Base-by-base conservation (phyloP, 2,329 filamentous ascomycete genomes). In the Arthrobotrys sinensis region DNA sequence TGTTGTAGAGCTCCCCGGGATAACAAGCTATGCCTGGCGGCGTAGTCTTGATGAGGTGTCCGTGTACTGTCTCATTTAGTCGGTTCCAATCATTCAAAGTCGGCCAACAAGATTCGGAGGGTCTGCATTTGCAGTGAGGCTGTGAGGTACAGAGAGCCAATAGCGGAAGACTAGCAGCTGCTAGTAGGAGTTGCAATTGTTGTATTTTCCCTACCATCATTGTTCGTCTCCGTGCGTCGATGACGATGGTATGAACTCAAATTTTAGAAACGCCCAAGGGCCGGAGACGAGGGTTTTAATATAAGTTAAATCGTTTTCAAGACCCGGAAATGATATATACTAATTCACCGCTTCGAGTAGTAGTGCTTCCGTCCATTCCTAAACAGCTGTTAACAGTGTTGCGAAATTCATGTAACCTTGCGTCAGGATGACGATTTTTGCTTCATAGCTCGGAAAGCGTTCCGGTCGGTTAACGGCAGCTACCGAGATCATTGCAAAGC, bases 61-160 rank as follows among this genome's bases (percentile, higher is more conserved):
- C 88, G 21, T 84, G 83, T 1, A 90, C 83, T 0, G 88, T 86
- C 12, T 81, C 67, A 80, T 91, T 90, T 64, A 91, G 85, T 0
- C 81, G 68, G 5, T 83, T 80, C 89, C 89, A 91, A 4, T 83
- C 82, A 0, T 80, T 53, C 0, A 80, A 21, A 0, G 83, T 82
- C 0, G 89, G 89, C 88, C 89, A 91, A 81, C 85, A 86, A 0
- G 79, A n/a, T 70, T 90, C 87, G 14, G 86, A 86, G 0, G 89
- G 88, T 45, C 87, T 84, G 82, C 85, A 88, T 16, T 85, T 85
- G 82, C 87, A 88, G 5, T 10, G 14, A 76, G 48, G 46, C 12
- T 43, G 10, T 4, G 14, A 11, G 75, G 32, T n/a, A 68, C 19
- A 40, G 28, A 12, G 4, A 46, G 16, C 46, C 12, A 45, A 14